A percentile compares a stretch with the other conserved stretches of the same genome.
phyloP scores from a whole-genome alignment of 1,139 yeast species.

The Pichia norvegensis region DNA sequence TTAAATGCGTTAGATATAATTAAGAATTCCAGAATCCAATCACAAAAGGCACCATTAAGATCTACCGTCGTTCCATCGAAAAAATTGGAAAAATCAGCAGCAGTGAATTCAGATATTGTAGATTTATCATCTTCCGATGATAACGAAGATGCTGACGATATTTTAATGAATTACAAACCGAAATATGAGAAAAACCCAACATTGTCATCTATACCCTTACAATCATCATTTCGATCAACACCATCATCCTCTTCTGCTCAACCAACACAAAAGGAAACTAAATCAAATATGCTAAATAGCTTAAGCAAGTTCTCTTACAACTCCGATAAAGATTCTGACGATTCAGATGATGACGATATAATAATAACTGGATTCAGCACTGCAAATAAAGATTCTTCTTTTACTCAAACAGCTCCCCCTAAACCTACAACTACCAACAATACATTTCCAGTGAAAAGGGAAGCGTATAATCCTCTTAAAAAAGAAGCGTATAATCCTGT shows the following conservation, averaged over 20 bases:
- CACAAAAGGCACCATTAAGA: not conserved
- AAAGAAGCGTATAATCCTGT: no score
- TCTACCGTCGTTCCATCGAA: not conserved
- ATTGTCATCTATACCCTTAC: no score
- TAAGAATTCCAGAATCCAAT: not conserved
- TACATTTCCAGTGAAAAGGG: not conserved
- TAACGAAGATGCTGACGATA: not conserved
- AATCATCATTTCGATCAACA: not conserved
- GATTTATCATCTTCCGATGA: not conserved
- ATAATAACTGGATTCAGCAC: slow-evolving; percentile 11
- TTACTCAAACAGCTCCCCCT: not conserved
- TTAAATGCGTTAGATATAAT: not conserved
- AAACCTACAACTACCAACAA: not conserved
- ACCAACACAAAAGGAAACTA: not conserved
- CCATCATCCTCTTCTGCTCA: not conserved
- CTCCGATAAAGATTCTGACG: slow-evolving; percentile 3
- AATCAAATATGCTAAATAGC: not conserved
- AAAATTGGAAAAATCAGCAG: not conserved
- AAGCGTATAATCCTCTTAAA: no score
- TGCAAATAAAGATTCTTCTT: not conserved
- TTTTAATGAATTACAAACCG: not conserved
- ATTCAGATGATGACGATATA: slow-evolving; percentile 17
- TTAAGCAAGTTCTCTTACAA: not conserved
- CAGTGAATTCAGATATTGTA: not conserved
- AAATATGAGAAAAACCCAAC: not conserved